These are phyloP conservation scores for Thozetella sp. DNA, from an alignment of 495 filamentous ascomycete species.

Conservation along the genomic window DNA sequence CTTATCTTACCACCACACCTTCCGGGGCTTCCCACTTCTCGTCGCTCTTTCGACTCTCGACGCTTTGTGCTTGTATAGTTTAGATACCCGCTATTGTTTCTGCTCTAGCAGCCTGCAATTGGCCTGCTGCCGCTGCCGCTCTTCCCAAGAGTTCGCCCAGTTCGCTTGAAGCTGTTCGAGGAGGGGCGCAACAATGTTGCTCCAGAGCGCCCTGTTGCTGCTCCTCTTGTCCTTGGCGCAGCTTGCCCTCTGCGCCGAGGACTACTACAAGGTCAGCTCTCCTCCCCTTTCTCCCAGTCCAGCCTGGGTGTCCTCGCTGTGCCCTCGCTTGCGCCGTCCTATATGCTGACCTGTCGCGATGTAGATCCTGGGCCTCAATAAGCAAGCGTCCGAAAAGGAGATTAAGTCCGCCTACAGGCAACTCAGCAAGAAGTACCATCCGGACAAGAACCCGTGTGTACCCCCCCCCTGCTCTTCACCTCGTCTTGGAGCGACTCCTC, in stretches of 20 bases:
- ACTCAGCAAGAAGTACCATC: slow-evolving; percentile 94
- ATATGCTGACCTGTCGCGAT: slow-evolving; percentile 7
- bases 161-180: not conserved
- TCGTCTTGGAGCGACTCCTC: not conserved
- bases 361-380: slow-evolving; percentile 78
- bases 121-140: not conserved
- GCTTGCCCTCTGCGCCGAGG: slow-evolving; percentile 56
- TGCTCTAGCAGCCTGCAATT: not conserved
- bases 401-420: slow-evolving; percentile 96
- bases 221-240: slow-evolving; percentile 47
- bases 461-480: slow-evolving; percentile 1
- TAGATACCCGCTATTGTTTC: too few species aligned
- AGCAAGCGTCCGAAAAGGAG: slow-evolving; percentile 80
- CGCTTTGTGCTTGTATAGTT: not conserved
- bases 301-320: not conserved
- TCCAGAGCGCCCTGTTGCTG: slow-evolving; percentile 36
- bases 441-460: slow-evolving; percentile 96
- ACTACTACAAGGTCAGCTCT: slow-evolving; percentile 80
- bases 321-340: slow-evolving; percentile 1
- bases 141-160: not conserved
- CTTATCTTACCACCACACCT: not conserved
- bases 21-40: not conserved
- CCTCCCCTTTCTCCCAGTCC: not conserved
- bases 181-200: slow-evolving; percentile 32
- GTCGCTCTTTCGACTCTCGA: slow-evolving; percentile 9